These are phyloP conservation scores for Lachnellula suecica DNA, from an alignment of 2,329 filamentous ascomycete genomes.

Conservation along the genomic window DNA sequence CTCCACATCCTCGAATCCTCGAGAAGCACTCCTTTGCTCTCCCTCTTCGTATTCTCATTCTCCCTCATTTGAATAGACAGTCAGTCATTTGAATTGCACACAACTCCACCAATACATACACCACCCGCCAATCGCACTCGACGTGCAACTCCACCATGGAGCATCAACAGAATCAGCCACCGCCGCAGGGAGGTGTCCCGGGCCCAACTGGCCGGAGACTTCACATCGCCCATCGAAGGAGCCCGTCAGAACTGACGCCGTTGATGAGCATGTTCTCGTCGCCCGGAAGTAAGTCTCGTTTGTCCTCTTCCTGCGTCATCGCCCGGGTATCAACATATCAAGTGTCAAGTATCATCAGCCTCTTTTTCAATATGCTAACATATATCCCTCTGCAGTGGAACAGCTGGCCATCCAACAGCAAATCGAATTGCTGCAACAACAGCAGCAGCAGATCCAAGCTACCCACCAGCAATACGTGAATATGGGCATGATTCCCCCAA, in stretches of 20 bases:
- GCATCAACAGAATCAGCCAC: constrained; percentile 56
- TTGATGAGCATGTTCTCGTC: constrained; percentile 83
- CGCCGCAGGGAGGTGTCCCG: constrained; percentile 54
- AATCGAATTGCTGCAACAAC: constrained; percentile 94
- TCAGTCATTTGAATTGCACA: constrained; percentile 30
- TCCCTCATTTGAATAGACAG: constrained; percentile 25
- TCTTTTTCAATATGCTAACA: constrained; percentile 19
- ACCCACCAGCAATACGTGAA: constrained; percentile 97
- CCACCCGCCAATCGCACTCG: constrained; percentile 38
- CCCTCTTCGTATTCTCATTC: constrained; percentile 28
- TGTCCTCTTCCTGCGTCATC: constrained; percentile 26
- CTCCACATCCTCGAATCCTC: constrained; percentile 35
- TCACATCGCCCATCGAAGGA: constrained; percentile 95
- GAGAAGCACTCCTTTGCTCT: constrained; percentile 33
- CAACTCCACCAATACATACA: constrained; percentile 17
- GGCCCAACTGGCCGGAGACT: constrained; percentile 85
- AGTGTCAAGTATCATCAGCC: no score
- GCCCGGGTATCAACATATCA: constrained; percentile 1
- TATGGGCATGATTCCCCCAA: constrained; percentile 89
- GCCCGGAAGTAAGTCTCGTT: constrained; percentile 57
- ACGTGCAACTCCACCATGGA: constrained; percentile 47
- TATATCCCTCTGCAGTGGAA: constrained; percentile 65
- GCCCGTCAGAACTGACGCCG: constrained; percentile 94
- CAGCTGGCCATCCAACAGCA: constrained; percentile 97
- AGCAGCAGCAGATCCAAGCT: constrained; percentile 95